Conservation (phyloP, 1,139 yeast genomes). For the Candida sp. region DNA sequence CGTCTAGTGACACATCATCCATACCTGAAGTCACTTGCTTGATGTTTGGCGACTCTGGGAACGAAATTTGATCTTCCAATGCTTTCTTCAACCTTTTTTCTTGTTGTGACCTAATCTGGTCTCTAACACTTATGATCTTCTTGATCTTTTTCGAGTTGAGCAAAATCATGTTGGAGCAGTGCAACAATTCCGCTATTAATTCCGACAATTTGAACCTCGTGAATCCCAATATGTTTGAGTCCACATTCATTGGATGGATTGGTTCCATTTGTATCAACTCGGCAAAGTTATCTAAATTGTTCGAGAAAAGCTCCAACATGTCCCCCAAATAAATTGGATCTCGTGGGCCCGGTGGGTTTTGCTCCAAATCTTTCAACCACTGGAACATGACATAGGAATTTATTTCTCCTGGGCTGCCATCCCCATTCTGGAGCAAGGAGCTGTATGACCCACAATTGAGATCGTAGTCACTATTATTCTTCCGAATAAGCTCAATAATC, state of each 20-base stretch:
- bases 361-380: conserved; percentile 53
- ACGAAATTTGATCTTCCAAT: conserved; percentile 28
- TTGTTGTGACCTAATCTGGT: conserved; percentile 37
- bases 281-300: conserved; percentile 36
- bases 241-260: conserved; percentile 23
- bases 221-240: conserved; percentile 35
- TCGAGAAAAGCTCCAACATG: conserved; percentile 44
- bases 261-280: conserved; percentile 32
- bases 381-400: conserved; percentile 49
- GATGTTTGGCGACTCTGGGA: conserved; percentile 16
- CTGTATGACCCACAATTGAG: conserved; percentile 48
- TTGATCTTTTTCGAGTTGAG: conserved; percentile 45
- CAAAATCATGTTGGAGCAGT: conserved; percentile 53
- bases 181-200: conserved; percentile 49
- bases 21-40: conserved; percentile 38
- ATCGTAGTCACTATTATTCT: conserved; percentile 53
- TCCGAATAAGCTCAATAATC: conserved; percentile 50
- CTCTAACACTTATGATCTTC: conserved; percentile 39
- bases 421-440: conserved; percentile 31
- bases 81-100: conserved; percentile 35
- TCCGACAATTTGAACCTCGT: conserved; percentile 49
- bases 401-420: conserved; percentile 41
- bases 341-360: conserved; percentile 50
- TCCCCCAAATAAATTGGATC: conserved; percentile 53
- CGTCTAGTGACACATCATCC: conserved; percentile 44